Base-by-base conservation (phyloP, 164 flowering plant species). In the Euptelea pleiosperma region DNA sequence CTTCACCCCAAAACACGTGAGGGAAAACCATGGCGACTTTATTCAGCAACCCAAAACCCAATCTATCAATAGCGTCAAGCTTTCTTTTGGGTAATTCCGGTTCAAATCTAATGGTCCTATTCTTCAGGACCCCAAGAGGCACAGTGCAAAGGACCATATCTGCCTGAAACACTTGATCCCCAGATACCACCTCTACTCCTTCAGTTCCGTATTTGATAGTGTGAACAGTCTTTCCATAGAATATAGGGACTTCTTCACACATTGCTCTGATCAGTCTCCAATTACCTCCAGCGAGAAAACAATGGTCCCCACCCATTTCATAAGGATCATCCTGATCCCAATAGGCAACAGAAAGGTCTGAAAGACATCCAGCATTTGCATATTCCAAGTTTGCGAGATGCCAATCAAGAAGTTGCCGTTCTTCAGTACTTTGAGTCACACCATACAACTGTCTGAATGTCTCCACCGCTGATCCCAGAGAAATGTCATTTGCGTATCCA, bases 241-340 rank as follows among this genome's bases (percentile, higher is more conserved):
- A 70, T 24, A 93, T 85, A 0, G 96, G 89, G 64, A 93, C 61
- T 42, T 72, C 79, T 69, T 90, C 86, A 42, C 83, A 77, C 70
- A 93, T 55, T 33, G 97, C 91, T 60, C 77, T 82, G 39, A 90
- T 80, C 66, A 93, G 55, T 64, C 83, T 72, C 73, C 86, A 62
- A 69, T 93, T 93, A 26, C 97, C 97, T 35, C 99, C 97, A 41
- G 96, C 84, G 64, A 93, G 87, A 62, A 93, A 81, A 73, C 99
- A 93, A 51, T 93, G 99, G 52, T 93, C 97, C 8, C 99, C 99
- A 55, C 91, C 92, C 99, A 93, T 93, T 71, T 93, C 99, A 66
- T 84, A 93, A 15, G 99, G 96, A 81, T 93, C 99, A 72, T 93
- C 99, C 69, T 93, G 99, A 75, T 93, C 97, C 96, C 96, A 92